Evolutionary conservation across 768 basidiomycete genomes (phyloP).

Genomic region (Asterophora lycoperdoides): DNA sequence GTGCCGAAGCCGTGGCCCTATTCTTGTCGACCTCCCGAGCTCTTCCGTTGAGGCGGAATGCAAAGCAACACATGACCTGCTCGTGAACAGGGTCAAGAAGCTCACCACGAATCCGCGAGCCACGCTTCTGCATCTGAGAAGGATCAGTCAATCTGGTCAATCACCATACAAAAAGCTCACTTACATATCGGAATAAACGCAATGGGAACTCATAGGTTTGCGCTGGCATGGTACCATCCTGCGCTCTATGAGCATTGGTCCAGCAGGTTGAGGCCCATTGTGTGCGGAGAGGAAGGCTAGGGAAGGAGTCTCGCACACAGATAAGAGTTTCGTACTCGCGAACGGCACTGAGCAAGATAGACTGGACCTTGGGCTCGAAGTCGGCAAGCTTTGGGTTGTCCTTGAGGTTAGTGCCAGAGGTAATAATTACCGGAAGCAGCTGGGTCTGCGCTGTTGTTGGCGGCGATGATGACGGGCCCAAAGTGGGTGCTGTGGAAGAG

Average conservation of each 20-base stretch:
- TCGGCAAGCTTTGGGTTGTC: too few species aligned
- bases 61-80: neutral
- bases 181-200: neutral
- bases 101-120: too few species aligned
- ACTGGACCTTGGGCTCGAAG: conserved; percentile 1
- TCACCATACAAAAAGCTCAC: neutral
- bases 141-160: neutral
- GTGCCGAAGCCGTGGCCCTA: neutral
- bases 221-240: neutral
- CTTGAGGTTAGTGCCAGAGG: neutral
- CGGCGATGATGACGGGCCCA: neutral
- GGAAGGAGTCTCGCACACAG: too few species aligned
- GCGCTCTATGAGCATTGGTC: neutral
- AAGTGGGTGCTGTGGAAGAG: neutral
- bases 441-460: neutral
- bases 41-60: neutral
- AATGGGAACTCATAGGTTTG: neutral
- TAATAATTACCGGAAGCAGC: neutral
- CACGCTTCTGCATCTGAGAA: neutral
- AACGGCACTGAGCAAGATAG: neutral
- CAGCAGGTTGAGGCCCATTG: neutral
- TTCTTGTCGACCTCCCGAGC: neutral
- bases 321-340: too few species aligned
- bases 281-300: too few species aligned
- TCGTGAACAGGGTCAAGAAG: neutral